A percentile compares a stretch with the other conserved stretches of the same genome.
Evolutionary conservation across 148 eudicot species (phyloP).

Genomic region (Cornus florida): DNA sequence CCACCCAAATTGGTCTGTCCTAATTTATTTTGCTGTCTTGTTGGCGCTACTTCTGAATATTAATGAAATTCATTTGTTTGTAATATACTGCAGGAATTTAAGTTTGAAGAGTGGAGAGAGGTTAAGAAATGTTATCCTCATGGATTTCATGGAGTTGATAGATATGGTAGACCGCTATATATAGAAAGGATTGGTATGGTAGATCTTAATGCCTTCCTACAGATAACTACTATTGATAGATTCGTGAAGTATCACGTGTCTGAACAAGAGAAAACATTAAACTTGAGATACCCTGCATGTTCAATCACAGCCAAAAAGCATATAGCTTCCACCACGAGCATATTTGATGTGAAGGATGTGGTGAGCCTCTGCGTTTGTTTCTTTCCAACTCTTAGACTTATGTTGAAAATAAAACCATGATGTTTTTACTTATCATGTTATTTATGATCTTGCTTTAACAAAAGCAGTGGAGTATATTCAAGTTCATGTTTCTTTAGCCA

Average conservation of each 20-base stretch:
- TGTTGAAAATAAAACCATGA: background rate
- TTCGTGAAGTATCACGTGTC: slow-evolving; percentile 55
- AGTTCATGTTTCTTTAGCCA: too few species aligned
- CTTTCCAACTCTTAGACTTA: background rate
- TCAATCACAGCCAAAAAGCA: slow-evolving; percentile 46
- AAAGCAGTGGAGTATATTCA: too few species aligned
- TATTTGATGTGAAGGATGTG: slow-evolving; percentile 54
- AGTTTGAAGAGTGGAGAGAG: slow-evolving; percentile 39
- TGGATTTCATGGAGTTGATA: slow-evolving; percentile 69
- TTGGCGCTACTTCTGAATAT: background rate
- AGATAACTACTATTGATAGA: slow-evolving; percentile 48
- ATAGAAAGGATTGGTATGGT: slow-evolving; percentile 58
- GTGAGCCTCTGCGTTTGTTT: slow-evolving; percentile 21
- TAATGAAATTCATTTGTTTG: background rate
- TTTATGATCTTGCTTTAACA: background rate
- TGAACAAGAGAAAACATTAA: slow-evolving; percentile 60
- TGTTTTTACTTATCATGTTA: background rate
- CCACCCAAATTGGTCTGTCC: background rate
- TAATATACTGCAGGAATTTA: slow-evolving; percentile 39
- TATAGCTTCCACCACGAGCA: slow-evolving; percentile 54
- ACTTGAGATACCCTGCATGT: slow-evolving; percentile 58
- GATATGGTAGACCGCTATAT: slow-evolving; percentile 58
- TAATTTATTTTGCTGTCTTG: background rate
- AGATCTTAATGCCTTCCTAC: slow-evolving; percentile 41
- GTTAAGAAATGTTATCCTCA: slow-evolving; percentile 60